Evolutionary conservation across 139 green algal species (phyloP).

Genomic region (Micractinium sp.): DNA sequence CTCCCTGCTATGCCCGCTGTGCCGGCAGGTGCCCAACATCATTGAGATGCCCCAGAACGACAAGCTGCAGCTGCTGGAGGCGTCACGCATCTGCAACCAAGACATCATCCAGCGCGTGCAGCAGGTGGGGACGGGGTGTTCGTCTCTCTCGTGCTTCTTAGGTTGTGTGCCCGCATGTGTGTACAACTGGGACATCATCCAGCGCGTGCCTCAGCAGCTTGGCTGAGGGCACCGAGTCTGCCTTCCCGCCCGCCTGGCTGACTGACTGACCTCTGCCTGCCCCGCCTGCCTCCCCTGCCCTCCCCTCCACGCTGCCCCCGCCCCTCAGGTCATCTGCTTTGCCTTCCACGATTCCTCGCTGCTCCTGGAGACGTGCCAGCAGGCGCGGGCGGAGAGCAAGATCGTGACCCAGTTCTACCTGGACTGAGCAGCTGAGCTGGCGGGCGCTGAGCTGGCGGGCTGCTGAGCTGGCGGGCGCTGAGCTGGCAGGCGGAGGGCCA

Average conservation of each 20-base stretch:
- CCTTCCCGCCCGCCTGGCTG: not conserved
- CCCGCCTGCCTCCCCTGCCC: not conserved
- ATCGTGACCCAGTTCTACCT: slow-evolving; percentile 97
- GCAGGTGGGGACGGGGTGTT: slow-evolving; percentile 30
- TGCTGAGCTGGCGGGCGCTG: too few relatives aligned
- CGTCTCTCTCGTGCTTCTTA: not conserved
- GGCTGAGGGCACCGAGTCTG: too few relatives aligned
- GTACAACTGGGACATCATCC: too few relatives aligned
- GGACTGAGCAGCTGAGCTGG: slow-evolving; percentile 67
- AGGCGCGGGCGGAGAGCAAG: slow-evolving; percentile 87
- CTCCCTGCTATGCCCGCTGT: not conserved
- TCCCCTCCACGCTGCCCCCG: not conserved
- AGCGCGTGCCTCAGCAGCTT: too few relatives aligned
- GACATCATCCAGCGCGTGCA: slow-evolving; percentile 94
- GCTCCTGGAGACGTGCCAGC: slow-evolving; percentile 93
- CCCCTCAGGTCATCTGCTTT: slow-evolving; percentile 92
- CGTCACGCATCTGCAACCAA: slow-evolving; percentile 93
- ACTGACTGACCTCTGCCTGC: not conserved
- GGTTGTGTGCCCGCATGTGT: not conserved
- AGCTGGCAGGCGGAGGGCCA: too few relatives aligned
- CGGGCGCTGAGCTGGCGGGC: too few relatives aligned
- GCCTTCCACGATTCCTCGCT: slow-evolving; percentile 96
- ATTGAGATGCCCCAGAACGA: slow-evolving; percentile 97
- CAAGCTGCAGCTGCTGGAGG: slow-evolving; percentile 85
- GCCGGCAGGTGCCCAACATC: slow-evolving; percentile 82